Evolutionary conservation across 1,139 yeast genomes (phyloP).

Genomic region (Yamadazyma membranifaciens): DNA sequence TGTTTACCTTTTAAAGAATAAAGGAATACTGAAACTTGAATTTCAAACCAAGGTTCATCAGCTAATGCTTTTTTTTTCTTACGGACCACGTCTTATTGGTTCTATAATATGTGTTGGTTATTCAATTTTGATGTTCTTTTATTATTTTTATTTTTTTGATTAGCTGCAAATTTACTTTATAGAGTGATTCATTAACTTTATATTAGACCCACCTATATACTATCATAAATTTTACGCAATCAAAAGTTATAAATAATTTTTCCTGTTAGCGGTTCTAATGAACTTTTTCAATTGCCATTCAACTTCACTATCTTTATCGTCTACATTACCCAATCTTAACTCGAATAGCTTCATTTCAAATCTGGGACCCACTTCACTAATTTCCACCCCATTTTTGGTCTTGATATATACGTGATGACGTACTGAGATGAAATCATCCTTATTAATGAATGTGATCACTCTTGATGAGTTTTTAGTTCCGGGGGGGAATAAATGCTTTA

Average conservation of each 20-base stretch:
- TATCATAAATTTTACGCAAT: not conserved
- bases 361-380: constrained; percentile 98
- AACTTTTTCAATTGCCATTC: constrained; percentile 96
- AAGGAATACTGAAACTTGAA: too few species aligned
- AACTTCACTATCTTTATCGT: constrained; percentile 94
- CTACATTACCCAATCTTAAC: constrained; percentile 83
- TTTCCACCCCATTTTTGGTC: constrained; percentile 84
- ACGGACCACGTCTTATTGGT: too few species aligned
- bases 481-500: constrained; percentile 92
- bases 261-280: constrained; percentile 91
- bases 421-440: constrained; percentile 87
- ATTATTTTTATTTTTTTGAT: too few species aligned
- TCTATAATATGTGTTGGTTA: too few species aligned
- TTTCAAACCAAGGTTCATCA: too few species aligned
- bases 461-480: constrained; percentile 92
- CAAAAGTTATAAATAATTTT: constrained; percentile 61
- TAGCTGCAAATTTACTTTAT: too few species aligned
- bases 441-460: constrained; percentile 87
- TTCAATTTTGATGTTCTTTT: too few species aligned
- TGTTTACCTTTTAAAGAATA: too few species aligned
- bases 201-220: too few species aligned
- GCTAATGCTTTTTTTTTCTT: too few species aligned
- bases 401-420: constrained; percentile 93
- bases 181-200: too few species aligned
- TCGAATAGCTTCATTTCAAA: constrained; percentile 95